A percentile compares a stretch with the other conserved stretches of the same genome.
Evolutionary conservation across 352 stramenopile species (phyloP).

Genomic region (Pythium scleroteichum): DNA sequence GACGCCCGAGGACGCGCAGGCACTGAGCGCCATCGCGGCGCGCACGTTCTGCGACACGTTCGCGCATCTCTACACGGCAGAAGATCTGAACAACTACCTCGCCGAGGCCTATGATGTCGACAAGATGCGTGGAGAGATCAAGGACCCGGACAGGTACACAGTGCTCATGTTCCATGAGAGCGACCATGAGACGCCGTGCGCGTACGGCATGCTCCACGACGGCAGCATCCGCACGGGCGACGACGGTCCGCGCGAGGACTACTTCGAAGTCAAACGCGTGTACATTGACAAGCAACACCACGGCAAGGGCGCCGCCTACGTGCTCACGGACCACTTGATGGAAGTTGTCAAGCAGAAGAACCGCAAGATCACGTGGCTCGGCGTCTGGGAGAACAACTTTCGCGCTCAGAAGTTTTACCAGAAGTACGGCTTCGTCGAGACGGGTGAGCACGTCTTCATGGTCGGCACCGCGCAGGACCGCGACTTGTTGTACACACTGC

Average conservation of each 20-base stretch:
- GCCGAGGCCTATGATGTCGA: slow-evolving; percentile 23
- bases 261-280: slow-evolving; percentile 37
- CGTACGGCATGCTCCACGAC: slow-evolving; percentile 31
- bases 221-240: slow-evolving; percentile 30
- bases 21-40: slow-evolving; percentile 26
- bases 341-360: slow-evolving; percentile 22
- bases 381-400: slow-evolving; percentile 31
- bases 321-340: slow-evolving; percentile 35
- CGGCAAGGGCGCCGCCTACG: slow-evolving; percentile 28
- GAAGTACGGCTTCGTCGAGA: slow-evolving; percentile 35
- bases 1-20: slow-evolving; percentile 21
- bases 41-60: slow-evolving; percentile 35
- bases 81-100: slow-evolving; percentile 26
- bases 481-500: slow-evolving; percentile 9
- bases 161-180: slow-evolving; percentile 28
- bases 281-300: slow-evolving; percentile 36
- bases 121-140: slow-evolving; percentile 25
- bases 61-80: slow-evolving; percentile 23
- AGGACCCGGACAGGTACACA: slow-evolving; percentile 24
- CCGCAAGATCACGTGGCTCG: slow-evolving; percentile 32
- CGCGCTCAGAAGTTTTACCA: slow-evolving; percentile 37
- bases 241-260: slow-evolving; percentile 15
- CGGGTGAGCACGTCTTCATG: slow-evolving; percentile 30
- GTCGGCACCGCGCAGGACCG: slow-evolving; percentile 18
- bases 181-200: slow-evolving; percentile 12